Evolutionary conservation across 805 yeast genomes (phyloP), one percentile per base, ranked within the genome.

Genomic region (Candida andamanensis): DNA sequence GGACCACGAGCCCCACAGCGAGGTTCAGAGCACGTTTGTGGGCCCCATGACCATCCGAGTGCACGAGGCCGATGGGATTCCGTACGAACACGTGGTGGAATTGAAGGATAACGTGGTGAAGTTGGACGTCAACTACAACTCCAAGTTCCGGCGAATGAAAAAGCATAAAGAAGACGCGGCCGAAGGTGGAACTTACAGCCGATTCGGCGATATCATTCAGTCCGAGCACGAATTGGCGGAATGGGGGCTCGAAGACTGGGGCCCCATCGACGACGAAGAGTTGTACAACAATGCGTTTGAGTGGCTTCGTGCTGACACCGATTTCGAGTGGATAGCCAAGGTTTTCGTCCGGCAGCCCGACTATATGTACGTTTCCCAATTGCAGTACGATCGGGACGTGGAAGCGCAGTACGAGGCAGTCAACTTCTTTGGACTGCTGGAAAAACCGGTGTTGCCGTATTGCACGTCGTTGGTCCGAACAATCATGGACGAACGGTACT

Each of bases 11-110:
- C 65, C 63, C 5, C 29, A 46, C 0, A 53, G 44, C 28, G 63
- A 63, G 5, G 54, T 63, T 0, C 78, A 69, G 26, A 24, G 17
- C n/a, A 71, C 79, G 2, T 85, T 89, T 49, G 73, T 85, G 0
- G 99, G 99, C 0, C 96, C 97, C 0, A 85, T 92, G 84, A 92
- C 99, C 0, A 85, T 92, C 22, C 68, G 98, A 48, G 89, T 92
- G 22, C 98, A 92, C 52, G 99, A 92, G 50, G 94, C 96, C 0
- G 97, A 92, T 56, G 98, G 98, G 6, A 86, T 97, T 0, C 98
- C 99, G 0, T 92, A 92, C 51, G 99, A 92, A 50, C 99, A 92
- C 54, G 90, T 92, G 29, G 95, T 92, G 15, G 94, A 86, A 43
- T 63, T 92, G 32, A 85, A 86, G 46, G 97, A 90, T 26, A 74